Evolutionary conservation across 2,329 filamentous ascomycete species (phyloP), one percentile per base, ranked within the genome.

Genomic region (Ceratocystis ficicola): DNA sequence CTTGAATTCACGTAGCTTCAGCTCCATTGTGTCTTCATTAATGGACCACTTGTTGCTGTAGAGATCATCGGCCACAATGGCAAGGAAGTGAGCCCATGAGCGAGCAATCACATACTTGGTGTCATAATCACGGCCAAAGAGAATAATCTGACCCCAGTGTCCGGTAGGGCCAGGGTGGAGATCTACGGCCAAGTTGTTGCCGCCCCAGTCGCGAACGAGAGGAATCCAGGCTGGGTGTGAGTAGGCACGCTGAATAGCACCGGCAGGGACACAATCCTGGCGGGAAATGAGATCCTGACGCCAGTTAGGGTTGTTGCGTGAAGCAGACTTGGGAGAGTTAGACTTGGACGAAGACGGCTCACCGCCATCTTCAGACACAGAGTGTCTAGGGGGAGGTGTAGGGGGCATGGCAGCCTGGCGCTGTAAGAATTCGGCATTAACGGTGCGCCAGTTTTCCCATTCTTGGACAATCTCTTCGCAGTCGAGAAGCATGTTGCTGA

Each of bases 401-500:
- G 68, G 57, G 32, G 64, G 66, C 61, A 67, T 64, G 8, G 62
- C 30, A 15, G 65, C 62, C 62, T 75, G 84, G 74, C 84, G 80
- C 52, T 83, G 80, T 67, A 97, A 81, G 74, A 89, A 96, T 73
- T 96, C 90, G 67, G 93, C 86, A 73, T 96, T 96, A 69, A 99
- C 94, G 69, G 84, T 86, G 71, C 90, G 86, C 94, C 94, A 99
- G 73, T 96, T 95, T 72, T 89, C 88, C 90, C 93, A 97, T 74
- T 99, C 94, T 75, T 96, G 91, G 25, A 96, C 87, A 71, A 99
- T 96, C 74, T 99, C 94, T 75, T 99, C 94, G 73, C 94, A 97
- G 75, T 99, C 94, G 67, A 99, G 83, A 69, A 99, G 78, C 94
- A 99, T 99, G 74, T 85, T 88, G 68, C 92, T 84, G 72, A 99